phyloP scores from a whole-genome alignment of 148 eudicot genomes.

The Linanthus parryae region DNA sequence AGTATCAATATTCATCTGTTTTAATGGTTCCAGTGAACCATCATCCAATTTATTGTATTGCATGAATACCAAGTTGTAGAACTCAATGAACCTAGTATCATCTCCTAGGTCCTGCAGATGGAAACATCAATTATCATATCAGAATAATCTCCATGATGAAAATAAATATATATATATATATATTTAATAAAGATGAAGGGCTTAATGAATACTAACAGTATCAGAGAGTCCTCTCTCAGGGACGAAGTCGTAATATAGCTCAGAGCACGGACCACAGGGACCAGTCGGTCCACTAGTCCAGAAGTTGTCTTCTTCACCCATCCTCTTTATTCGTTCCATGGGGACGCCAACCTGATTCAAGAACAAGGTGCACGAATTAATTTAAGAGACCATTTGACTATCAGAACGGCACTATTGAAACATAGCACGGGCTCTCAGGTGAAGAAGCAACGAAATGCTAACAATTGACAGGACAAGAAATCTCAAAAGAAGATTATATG shows the following conservation, averaged over 20 bases:
- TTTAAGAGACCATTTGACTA: background rate
- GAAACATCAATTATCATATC: background rate
- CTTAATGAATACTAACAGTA: constrained; percentile 42
- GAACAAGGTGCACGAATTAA: constrained; percentile 1
- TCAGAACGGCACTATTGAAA: background rate
- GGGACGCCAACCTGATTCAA: constrained; percentile 79
- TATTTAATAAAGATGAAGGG: too few relatives aligned
- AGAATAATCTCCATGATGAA: background rate
- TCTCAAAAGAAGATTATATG: too few relatives aligned
- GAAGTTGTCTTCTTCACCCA: constrained; percentile 96
- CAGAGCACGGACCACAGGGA: constrained; percentile 99
- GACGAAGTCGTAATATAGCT: constrained; percentile 89
- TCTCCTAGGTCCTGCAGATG: constrained; percentile 79
- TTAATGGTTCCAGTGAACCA: constrained; percentile 87
- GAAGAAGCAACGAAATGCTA: background rate
- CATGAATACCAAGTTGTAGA: constrained; percentile 98
- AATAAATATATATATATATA: constrained; percentile 3
- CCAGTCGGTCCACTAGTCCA: constrained; percentile 98
- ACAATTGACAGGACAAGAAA: too few relatives aligned
- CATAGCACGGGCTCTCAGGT: background rate
- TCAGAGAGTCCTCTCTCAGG: constrained; percentile 83
- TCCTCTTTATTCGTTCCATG: constrained; percentile 64
- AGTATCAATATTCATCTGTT: constrained; percentile 92
- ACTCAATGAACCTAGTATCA: constrained; percentile 92
- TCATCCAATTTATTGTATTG: constrained; percentile 80